A percentile compares a stretch with the other conserved stretches of the same genome.
These are phyloP conservation scores for Chlamydomonas incerta DNA, from an alignment of 139 green algal genomes.

Conservation along the genomic window DNA sequence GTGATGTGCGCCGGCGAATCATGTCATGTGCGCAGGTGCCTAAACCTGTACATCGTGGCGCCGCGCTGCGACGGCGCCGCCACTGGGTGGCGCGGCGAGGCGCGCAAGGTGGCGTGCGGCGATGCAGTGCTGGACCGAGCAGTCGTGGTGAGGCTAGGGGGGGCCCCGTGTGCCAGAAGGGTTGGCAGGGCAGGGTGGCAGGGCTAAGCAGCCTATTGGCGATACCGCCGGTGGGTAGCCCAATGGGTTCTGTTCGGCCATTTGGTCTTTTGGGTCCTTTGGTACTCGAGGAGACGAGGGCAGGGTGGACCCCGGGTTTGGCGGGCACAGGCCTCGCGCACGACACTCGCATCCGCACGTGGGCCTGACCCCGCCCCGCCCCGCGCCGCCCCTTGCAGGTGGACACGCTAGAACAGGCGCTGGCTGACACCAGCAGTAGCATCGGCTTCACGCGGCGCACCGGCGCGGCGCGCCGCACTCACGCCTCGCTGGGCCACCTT, in stretches of 20 bases:
- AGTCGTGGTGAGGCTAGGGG: constrained; percentile 29
- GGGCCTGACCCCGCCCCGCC: too few species aligned
- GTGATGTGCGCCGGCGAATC: too few species aligned
- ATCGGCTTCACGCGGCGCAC: constrained; percentile 68
- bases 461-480: constrained; percentile 55
- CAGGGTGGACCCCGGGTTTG: too few species aligned
- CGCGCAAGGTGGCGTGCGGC: constrained; percentile 58
- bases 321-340: too few species aligned
- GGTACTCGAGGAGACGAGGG: too few species aligned
- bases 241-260: too few species aligned
- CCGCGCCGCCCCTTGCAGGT: not conserved
- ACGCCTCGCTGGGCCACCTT: constrained; percentile 54
- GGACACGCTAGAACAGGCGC: constrained; percentile 43
- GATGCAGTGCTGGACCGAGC: constrained; percentile 47
- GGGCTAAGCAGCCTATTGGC: too few species aligned
- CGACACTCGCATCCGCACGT: too few species aligned
- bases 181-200: too few species aligned
- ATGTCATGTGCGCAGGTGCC: not conserved
- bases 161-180: too few species aligned
- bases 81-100: constrained; percentile 36
- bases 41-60: not conserved
- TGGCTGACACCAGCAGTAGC: constrained; percentile 54
- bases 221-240: too few species aligned
- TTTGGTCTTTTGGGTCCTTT: too few species aligned
- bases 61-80: constrained; percentile 19